Evolutionary conservation across 805 yeast species (phyloP), one percentile per base, ranked within the genome.

Genomic region (Nakazawaea peltata): DNA sequence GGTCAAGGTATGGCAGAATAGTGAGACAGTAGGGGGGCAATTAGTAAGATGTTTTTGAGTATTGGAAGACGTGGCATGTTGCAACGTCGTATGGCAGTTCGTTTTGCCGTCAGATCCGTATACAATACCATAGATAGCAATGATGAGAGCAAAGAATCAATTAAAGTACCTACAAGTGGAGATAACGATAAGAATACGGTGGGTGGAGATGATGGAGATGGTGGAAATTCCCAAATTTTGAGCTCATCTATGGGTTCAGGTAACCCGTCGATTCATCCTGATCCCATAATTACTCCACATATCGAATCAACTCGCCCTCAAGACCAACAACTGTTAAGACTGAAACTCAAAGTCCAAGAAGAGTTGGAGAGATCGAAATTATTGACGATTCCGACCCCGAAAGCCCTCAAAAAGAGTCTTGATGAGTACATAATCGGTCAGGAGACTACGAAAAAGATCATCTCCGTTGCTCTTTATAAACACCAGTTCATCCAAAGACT

Each of bases 391-490:
- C 76, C 76, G 2, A 58, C 74, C 1, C 80, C 80, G 1, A 61
- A 57, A 32, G 53, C 52, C 27, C 47, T 74, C 36, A 69, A 70
- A 45, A 45, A 47, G 3, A 62, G 56, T 42, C 50, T 74, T 12
- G 80, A 74, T 44, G 59, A 59, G 30, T 74, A 65, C 43, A 71
- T 75, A 13, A 57, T 75, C 17, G 81, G 80, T 0, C 81, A 74
- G 50, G 71, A 69, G 1, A 59, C 55, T 4, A 70, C 76, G 17
- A 74, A 74, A 48, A 69, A 67, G 44, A 69, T 73, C n/a, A 59
- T 74, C 50, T 65, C 78, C 25, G 81, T 74, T 8, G 78, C 79
- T 1, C 76, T 74, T 0, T 74, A 67, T 45, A 74, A 75, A 37
- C 81, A 74, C 46, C 72, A 71, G 40, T 33, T 36, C 16, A 32